These are phyloP conservation scores for Tetrapyrgos nigripes DNA, from an alignment of 1,284 basidiomycete genomes.

Conservation along the genomic window DNA sequence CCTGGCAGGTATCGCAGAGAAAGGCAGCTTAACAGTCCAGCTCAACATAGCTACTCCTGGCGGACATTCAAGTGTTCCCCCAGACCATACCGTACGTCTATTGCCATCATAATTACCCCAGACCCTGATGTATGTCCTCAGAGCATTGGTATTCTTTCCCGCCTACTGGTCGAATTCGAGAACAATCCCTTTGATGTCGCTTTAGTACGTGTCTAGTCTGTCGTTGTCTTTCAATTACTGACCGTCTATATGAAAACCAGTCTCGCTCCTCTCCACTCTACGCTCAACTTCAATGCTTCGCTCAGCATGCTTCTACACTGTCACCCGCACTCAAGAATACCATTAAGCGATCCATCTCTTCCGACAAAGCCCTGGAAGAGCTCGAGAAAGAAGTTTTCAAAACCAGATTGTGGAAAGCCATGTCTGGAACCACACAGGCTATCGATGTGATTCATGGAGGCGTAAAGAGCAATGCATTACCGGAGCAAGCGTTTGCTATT, in stretches of 20 bases:
- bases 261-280: conserved; percentile 34
- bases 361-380: conserved; percentile 34
- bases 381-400: conserved; percentile 40
- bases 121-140: conserved; percentile 15
- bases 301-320: conserved; percentile 41
- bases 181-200: conserved; percentile 41
- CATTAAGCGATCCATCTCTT: conserved; percentile 27
- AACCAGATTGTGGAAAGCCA: conserved; percentile 28
- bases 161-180: conserved; percentile 49
- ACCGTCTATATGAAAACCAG: conserved; percentile 15
- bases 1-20: conserved; percentile 48
- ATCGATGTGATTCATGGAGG: conserved; percentile 62
- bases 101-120: neutral
- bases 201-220: conserved; percentile 22
- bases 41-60: conserved; percentile 52
- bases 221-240: neutral
- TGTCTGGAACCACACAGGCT: conserved; percentile 62
- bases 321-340: conserved; percentile 31
- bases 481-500: conserved; percentile 58
- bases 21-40: conserved; percentile 57
- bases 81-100: conserved; percentile 41
- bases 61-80: conserved; percentile 62
- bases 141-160: conserved; percentile 55
- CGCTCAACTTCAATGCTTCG: conserved; percentile 31
- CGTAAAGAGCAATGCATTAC: conserved; percentile 67